A percentile compares a stretch with the other conserved stretches of the same genome.
Evolutionary conservation across 164 flowering plant genomes (phyloP).

Genomic region (Tetracentron sinense): DNA sequence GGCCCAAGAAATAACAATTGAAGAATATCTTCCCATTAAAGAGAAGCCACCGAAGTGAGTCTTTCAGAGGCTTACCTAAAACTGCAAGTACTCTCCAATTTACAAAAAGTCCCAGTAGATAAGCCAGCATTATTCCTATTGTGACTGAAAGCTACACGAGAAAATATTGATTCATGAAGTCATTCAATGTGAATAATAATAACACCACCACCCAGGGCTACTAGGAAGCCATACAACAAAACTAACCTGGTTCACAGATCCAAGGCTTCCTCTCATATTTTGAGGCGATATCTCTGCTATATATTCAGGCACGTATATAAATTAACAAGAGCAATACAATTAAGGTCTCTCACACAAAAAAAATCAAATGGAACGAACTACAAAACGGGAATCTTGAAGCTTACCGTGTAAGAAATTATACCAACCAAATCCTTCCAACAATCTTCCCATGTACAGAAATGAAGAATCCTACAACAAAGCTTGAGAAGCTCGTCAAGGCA

Average conservation of each 20-base stretch:
- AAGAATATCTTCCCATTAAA: no score
- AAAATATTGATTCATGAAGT: background rate
- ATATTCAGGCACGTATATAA: constrained; percentile 46
- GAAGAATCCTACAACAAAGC: constrained; percentile 35
- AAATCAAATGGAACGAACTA: no score
- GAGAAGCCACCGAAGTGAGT: no score
- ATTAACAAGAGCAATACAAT: no score
- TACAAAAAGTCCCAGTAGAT: constrained; percentile 52
- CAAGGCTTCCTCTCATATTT: constrained; percentile 65
- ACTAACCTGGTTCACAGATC: constrained; percentile 54
- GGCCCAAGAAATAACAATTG: no score
- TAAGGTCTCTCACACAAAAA: background rate
- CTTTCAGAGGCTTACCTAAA: constrained; percentile 30
- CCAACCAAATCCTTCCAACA: constrained; percentile 72
- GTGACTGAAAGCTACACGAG: constrained; percentile 48
- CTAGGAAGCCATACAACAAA: background rate
- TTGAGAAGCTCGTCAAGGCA: background rate
- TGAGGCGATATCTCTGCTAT: constrained; percentile 92
- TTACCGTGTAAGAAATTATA: constrained; percentile 58
- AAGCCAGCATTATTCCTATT: constrained; percentile 68
- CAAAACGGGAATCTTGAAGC: background rate
- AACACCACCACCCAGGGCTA: no score
- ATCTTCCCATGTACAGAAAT: constrained; percentile 60
- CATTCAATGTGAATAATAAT: background rate
- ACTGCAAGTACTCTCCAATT: constrained; percentile 58